Percentiles rank a stretch among this genome's conserved stretches.
phyloP scores from a whole-genome alignment of 306 rosid genomes.

The Dryas octopetala region DNA sequence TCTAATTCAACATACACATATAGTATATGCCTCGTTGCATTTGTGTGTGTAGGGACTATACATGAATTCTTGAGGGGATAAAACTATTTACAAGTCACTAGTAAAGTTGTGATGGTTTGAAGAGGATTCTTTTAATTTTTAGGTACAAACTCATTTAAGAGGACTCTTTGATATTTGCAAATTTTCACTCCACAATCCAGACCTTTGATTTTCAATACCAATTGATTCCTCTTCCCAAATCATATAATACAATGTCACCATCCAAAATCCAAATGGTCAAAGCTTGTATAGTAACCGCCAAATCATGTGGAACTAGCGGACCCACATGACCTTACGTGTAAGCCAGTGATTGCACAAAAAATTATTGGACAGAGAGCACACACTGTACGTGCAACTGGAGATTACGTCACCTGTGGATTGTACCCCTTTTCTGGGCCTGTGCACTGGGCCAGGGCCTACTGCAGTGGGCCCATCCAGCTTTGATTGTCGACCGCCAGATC shows the following conservation, averaged over 20 bases:
- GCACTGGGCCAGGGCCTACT: no score
- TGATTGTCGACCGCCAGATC: conserved; percentile 34
- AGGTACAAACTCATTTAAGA: no score
- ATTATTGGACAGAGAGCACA: conserved; percentile 17
- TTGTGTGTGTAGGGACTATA: no score
- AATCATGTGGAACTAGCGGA: neutral
- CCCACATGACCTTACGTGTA: conserved; percentile 16
- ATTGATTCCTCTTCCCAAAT: neutral
- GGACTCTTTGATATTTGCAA: no score
- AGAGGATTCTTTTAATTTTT: no score
- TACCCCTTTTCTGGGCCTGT: neutral
- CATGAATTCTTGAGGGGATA: no score
- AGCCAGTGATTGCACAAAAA: neutral
- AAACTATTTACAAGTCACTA: no score
- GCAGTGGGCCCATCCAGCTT: neutral
- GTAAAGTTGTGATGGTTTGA: no score
- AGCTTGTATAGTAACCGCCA: neutral
- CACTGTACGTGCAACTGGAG: conserved; percentile 26
- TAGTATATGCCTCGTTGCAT: no score
- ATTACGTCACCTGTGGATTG: conserved; percentile 42
- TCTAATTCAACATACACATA: no score
- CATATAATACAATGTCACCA: neutral
- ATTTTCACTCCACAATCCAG: no score
- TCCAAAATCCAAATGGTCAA: neutral
- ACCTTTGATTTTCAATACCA: no score